These are phyloP conservation scores for Penicillium sp. DNA, from an alignment of 2,329 filamentous ascomycete genomes.

Conservation along the genomic window DNA sequence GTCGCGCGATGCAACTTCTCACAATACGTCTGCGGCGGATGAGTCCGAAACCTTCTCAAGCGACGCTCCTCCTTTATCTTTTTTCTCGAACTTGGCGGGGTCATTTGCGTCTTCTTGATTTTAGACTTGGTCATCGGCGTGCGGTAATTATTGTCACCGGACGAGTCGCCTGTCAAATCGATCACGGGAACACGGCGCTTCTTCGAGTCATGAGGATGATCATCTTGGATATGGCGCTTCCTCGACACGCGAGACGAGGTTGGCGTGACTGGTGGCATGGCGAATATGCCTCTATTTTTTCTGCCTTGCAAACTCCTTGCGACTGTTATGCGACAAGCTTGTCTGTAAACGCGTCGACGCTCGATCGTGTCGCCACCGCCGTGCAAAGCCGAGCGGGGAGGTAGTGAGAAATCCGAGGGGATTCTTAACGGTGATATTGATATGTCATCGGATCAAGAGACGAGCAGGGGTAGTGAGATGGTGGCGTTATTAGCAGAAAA, in stretches of 20 bases:
- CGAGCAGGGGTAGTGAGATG: too few species aligned
- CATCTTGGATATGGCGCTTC: neutral
- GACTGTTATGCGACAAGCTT: neutral
- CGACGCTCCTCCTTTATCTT: conserved; percentile 32
- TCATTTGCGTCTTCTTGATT: neutral
- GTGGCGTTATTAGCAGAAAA: too few species aligned
- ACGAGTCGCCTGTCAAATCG: conserved; percentile 15
- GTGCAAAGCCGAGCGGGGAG: too few species aligned
- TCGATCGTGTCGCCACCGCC: too few species aligned
- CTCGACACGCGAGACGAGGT: neutral
- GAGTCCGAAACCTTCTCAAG: conserved; percentile 36
- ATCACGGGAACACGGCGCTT: neutral
- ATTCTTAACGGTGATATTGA: too few species aligned
- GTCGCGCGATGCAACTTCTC: conserved; percentile 47
- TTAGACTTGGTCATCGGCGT: conserved; percentile 3
- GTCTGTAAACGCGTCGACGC: neutral
- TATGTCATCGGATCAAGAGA: too few species aligned
- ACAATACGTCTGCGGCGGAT: conserved; percentile 45
- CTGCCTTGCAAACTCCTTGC: neutral
- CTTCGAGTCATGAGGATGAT: neutral
- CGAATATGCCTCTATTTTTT: neutral
- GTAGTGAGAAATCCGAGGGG: too few species aligned
- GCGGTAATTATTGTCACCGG: conserved; percentile 15
- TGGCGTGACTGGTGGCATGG: neutral
- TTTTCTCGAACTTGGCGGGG: neutral